Evolutionary conservation across 2,329 filamentous ascomycete genomes (phyloP), one percentile per base, ranked within the genome.

Genomic region (Tolypocladium sp.): DNA sequence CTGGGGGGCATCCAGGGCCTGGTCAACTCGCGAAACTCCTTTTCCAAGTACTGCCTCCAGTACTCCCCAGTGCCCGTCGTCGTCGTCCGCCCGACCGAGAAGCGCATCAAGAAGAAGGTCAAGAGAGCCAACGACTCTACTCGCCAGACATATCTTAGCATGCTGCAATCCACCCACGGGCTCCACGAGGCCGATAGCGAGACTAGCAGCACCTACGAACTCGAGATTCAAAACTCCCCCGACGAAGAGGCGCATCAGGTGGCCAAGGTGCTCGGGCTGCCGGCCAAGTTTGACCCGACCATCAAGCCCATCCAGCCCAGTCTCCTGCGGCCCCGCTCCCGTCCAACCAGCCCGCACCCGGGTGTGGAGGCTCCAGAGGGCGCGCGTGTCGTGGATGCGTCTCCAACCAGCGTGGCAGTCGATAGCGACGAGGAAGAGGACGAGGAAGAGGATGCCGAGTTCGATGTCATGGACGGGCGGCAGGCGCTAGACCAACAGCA

Each of bases 11-110:
- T 96, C 59, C 92, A 96, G 70, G 90, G 91, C 55, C 79, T 96
- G 37, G 83, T 96, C 49, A 91, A 90, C 55, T 83, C 82, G 38
- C 77, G 81, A 51, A 94, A 91, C 63, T 94, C 90, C 0, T 92
- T 96, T 52, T 95, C 91, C 33, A 96, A 96, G 70, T 97, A 96
- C 74, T 96, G 92, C 68, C 81, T 96, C 15, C 92, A 97, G 70
- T 92, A 96, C 71, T 96, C 90, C 2, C 92, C 92, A 0, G 90
- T 97, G 1, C 92, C 92, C 1, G 92, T 96, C 9, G 92, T 96
- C 37, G 92, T 97, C 38, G 92, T 96, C 12, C 85, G 92, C 4
- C 92, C 92, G 41, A 89, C 88, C 38, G 89, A 90, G 62, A 95
- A 95, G 76, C 88, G 92, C 25, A 84, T 90, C 69, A 94, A 94